Conservation (phyloP, 2,329 filamentous ascomycete species). For the Rhinocladiella mackenziei region DNA sequence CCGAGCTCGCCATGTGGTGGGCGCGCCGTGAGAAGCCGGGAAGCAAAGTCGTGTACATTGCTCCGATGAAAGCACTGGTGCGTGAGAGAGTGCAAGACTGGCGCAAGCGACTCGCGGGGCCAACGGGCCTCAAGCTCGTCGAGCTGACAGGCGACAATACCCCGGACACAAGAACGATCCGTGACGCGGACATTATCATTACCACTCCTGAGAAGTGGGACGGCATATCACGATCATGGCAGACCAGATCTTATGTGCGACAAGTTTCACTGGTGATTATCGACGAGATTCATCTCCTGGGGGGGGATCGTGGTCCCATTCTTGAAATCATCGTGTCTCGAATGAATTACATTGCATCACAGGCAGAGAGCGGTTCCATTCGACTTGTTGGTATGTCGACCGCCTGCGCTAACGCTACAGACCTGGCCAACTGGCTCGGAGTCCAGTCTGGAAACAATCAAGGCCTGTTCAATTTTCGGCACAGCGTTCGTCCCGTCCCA, state of each 20-base stretch:
- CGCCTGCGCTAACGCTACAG: conserved; percentile 90
- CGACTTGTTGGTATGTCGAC: conserved; percentile 98
- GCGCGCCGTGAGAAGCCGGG: conserved; percentile 91
- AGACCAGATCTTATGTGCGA: conserved; percentile 91
- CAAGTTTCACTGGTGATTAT: conserved; percentile 96
- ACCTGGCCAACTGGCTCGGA: conserved; percentile 92
- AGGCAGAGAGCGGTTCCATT: conserved; percentile 86
- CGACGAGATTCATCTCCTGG: conserved; percentile 96
- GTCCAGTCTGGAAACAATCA: conserved; percentile 70
- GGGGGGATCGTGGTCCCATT: conserved; percentile 93
- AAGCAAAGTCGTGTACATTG: conserved; percentile 97
- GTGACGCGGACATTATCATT: conserved; percentile 94
- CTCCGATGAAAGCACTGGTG: conserved; percentile 97
- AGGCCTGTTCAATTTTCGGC: conserved; percentile 87
- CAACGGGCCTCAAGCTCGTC: conserved; percentile 84
- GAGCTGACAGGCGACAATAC: conserved; percentile 98
- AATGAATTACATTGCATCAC: conserved; percentile 98
- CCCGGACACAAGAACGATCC: conserved; percentile 90
- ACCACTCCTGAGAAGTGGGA: conserved; percentile 99
- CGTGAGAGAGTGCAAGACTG: conserved; percentile 95
- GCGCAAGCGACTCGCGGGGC: conserved; percentile 72
- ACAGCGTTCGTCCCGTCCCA: conserved; percentile 93
- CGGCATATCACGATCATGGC: conserved; percentile 97
- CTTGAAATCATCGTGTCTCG: conserved; percentile 88
- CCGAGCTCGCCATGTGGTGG: conserved; percentile 99